Evolutionary conservation across 192 early-diverging fungal genomes (phyloP).

Genomic region (Chytriomyces confervae): DNA sequence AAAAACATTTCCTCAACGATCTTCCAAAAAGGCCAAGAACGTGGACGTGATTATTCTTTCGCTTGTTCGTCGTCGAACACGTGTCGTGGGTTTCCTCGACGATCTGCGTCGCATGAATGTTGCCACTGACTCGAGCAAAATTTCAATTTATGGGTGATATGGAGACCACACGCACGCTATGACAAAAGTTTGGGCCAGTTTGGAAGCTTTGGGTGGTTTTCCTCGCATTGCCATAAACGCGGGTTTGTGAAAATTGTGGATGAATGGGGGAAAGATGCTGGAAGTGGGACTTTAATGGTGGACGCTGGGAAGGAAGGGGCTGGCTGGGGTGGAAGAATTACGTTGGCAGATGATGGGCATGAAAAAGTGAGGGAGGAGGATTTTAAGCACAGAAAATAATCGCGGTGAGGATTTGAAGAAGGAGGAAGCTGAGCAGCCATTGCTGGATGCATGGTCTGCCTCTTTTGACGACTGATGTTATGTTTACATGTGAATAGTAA

Average conservation of each 20-base stretch:
- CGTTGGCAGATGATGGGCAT: not conserved
- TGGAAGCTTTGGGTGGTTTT: conserved; percentile 35
- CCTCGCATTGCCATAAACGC: conserved; percentile 1
- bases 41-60: conserved; percentile 28
- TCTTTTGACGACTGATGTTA: not conserved
- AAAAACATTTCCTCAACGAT: conserved; percentile 8
- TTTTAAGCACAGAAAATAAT: not conserved
- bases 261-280: not conserved
- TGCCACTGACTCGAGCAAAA: conserved; percentile 10
- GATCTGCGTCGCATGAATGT: conserved; percentile 27
- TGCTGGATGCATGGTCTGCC: conserved; percentile 28
- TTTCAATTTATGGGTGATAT: conserved; percentile 23
- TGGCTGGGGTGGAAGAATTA: not conserved
- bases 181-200: conserved; percentile 25
- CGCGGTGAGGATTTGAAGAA: not conserved
- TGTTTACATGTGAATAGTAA: too few relatives aligned
- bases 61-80: not conserved
- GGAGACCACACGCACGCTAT: conserved; percentile 17
- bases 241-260: conserved; percentile 3
- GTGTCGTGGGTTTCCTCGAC: conserved; percentile 24
- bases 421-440: not conserved
- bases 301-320: not conserved
- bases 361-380: not conserved
- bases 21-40: conserved; percentile 23
- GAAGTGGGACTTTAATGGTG: too few relatives aligned